Evolutionary conservation across 2,329 filamentous ascomycete species (phyloP).

Genomic region (Fusarium beomiforme): DNA sequence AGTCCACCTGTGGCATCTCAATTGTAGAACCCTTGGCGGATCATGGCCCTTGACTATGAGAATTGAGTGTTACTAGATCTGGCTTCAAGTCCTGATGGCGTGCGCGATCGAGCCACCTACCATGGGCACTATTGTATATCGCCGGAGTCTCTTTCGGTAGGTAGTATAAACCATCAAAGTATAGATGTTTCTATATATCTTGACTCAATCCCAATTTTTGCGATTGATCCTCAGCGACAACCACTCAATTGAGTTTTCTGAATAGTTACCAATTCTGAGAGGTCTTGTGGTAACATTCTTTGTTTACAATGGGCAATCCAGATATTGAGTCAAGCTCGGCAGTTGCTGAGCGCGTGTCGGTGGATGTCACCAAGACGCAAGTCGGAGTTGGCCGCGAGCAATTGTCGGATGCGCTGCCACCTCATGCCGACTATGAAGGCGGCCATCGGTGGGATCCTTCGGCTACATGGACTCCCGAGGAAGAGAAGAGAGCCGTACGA

Average conservation of each 20-base stretch:
- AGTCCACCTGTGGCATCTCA: background rate
- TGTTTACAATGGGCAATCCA: slow-evolving; percentile 35
- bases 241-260: background rate
- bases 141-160: slow-evolving; percentile 37
- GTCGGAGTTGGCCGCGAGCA: slow-evolving; percentile 52
- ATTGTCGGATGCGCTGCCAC: slow-evolving; percentile 45
- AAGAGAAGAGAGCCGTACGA: slow-evolving; percentile 65
- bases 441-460: slow-evolving; percentile 54
- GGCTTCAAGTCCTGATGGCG: slow-evolving; percentile 39
- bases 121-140: background rate
- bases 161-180: background rate
- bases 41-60: slow-evolving; percentile 3
- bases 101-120: slow-evolving; percentile 38
- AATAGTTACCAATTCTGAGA: background rate
- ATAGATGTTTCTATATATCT: slow-evolving; percentile 37
- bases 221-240: slow-evolving; percentile 4
- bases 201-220: slow-evolving; percentile 18
- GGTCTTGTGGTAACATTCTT: background rate
- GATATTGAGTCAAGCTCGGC: slow-evolving; percentile 45
- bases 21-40: background rate
- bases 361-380: slow-evolving; percentile 39
- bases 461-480: slow-evolving; percentile 62
- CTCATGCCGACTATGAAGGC: slow-evolving; percentile 52
- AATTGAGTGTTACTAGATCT: slow-evolving; percentile 21
- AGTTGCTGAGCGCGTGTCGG: slow-evolving; percentile 38